Evolutionary conservation across 140 eudicot species (phyloP).

Genomic region (Erigeron philadelphicus): DNA sequence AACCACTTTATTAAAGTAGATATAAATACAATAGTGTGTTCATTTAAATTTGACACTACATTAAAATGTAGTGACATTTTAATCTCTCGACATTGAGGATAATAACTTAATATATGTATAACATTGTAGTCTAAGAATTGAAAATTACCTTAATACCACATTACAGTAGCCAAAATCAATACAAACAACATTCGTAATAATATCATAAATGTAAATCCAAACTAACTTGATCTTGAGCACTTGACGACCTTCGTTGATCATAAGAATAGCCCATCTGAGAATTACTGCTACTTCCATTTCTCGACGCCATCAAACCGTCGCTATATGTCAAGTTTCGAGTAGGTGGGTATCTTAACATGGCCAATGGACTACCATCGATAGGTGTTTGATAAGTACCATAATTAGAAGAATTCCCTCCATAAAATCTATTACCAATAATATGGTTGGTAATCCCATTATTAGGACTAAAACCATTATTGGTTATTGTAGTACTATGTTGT

Average conservation of each 20-base stretch:
- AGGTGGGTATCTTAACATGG: constrained; percentile 44
- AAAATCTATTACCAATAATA: constrained; percentile 24
- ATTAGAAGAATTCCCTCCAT: constrained; percentile 24
- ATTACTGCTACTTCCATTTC: constrained; percentile 18
- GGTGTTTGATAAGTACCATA: constrained; percentile 33
- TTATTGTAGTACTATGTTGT: constrained; percentile 13
- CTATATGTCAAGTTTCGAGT: constrained; percentile 13
- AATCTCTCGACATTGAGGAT: no score
- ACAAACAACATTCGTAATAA: background rate
- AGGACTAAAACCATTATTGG: constrained; percentile 16
- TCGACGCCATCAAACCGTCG: constrained; percentile 21
- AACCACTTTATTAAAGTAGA: no score
- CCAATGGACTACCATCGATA: constrained; percentile 55
- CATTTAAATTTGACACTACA: no score
- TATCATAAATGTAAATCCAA: constrained; percentile 65
- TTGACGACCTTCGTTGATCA: constrained; percentile 32
- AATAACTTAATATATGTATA: no score
- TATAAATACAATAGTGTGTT: no score
- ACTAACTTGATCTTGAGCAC: constrained; percentile 70
- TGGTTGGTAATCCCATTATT: constrained; percentile 1
- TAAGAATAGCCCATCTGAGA: constrained; percentile 29
- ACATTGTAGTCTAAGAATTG: no score
- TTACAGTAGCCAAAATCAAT: background rate
- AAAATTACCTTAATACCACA: background rate
- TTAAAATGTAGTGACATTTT: no score